Evolutionary conservation across 306 rosid species (phyloP), one percentile per base, ranked within the genome.

Genomic region (Mimosa bimucronata): DNA sequence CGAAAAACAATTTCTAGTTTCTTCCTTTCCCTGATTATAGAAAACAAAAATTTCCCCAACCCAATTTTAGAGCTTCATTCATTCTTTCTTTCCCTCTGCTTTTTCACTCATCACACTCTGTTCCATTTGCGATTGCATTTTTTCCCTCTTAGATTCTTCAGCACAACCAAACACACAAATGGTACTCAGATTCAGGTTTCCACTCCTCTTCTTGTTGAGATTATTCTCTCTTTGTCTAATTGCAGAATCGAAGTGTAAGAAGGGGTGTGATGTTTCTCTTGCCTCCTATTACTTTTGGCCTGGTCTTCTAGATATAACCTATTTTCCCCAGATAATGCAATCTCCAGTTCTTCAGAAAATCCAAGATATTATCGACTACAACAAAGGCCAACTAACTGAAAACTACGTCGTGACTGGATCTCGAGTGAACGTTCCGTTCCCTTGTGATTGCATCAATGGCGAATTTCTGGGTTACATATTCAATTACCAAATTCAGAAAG

Each of bases 181-280:
- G n/a, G n/a, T n/a, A n/a, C n/a, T n/a, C n/a, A n/a, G n/a, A n/a
- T n/a, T n/a, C n/a, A n/a, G n/a, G n/a, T n/a, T 19, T n/a, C 64
- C 12, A 69, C 1, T 80, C 55, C 15, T 76, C 77, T 71, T 78
- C 29, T 66, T 81, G 11, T 6, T 45, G 18, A 2, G n/a, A n/a
- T n/a, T 82, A 15, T 15, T 48, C 2, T 70, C 73, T 16, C 65
- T 77, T 10, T 64, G 46, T 10, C 71, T 60, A 14, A 75, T 5
- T n/a, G 88, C 85, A 78, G 84, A 87, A 75, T 84, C 97, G 2
- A 73, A 78, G 37, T 94, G 98, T 70, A 68, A 65, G 11, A 41
- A 29, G 48, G 25, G 70, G 16, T 94, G 97, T 68, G 81, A 42
- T 0, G 45, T 80, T 60, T 96, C 97, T 79, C 66, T 90, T 66